Evolutionary conservation across 352 stramenopile species (phyloP).

Genomic region (Globisporangium uncinulatum): DNA sequence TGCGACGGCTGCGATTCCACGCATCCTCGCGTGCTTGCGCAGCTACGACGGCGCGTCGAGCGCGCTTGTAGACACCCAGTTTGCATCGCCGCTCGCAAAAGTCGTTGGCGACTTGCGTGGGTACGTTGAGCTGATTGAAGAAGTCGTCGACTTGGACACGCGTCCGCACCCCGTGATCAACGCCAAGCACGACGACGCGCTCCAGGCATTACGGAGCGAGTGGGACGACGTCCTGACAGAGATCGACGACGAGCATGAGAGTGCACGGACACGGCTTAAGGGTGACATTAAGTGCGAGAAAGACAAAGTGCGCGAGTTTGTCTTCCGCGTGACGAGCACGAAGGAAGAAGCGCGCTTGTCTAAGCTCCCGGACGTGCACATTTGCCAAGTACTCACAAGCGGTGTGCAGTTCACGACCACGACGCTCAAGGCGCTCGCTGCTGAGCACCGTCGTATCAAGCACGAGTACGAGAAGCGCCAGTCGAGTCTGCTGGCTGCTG

Average conservation of each 20-base stretch:
- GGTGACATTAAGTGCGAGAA: conserved; percentile 91
- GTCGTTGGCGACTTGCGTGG: conserved; percentile 55
- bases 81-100: conserved; percentile 41
- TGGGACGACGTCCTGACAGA: conserved; percentile 65
- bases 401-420: conserved; percentile 97
- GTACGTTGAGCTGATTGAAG: conserved; percentile 67
- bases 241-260: conserved; percentile 81
- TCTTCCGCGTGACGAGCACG: conserved; percentile 93
- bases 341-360: conserved; percentile 92
- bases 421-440: conserved; percentile 82
- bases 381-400: conserved; percentile 95
- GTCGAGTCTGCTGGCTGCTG: conserved; percentile 85
- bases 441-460: conserved; percentile 80
- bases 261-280: conserved; percentile 54
- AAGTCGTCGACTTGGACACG: conserved; percentile 82
- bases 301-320: conserved; percentile 86
- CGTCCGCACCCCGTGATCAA: conserved; percentile 77
- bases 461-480: conserved; percentile 92
- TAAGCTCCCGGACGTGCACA: conserved; percentile 82
- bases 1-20: conserved; percentile 59
- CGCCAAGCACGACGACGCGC: conserved; percentile 77
- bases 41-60: conserved; percentile 33
- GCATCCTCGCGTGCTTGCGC: conserved; percentile 49
- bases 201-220: conserved; percentile 65
- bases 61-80: conserved; percentile 41